Percentiles rank a stretch among this genome's conserved stretches.
Conservation (phyloP, 2,329 filamentous ascomycete species). For the Hypoxylon sp. region DNA sequence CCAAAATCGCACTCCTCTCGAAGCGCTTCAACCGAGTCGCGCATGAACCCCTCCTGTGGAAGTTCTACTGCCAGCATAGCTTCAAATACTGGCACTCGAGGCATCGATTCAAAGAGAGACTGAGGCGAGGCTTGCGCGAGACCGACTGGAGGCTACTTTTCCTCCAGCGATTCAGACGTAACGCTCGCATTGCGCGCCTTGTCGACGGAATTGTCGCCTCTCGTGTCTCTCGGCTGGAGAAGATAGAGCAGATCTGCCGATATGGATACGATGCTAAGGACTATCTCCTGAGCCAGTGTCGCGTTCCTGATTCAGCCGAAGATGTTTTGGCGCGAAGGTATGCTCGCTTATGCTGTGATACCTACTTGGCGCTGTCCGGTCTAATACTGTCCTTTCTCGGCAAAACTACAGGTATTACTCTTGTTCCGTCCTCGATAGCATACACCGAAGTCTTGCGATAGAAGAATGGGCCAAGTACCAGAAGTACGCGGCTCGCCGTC, state of each 20-base stretch:
- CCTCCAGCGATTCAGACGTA: conserved; percentile 67
- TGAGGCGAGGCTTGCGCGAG: conserved; percentile 65
- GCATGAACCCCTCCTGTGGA: conserved; percentile 84
- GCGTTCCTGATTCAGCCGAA: conserved; percentile 70
- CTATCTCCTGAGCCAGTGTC: conserved; percentile 77
- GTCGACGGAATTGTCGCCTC: conserved; percentile 79
- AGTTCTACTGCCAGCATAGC: conserved; percentile 75
- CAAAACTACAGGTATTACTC: conserved; percentile 74
- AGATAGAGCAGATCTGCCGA: conserved; percentile 78
- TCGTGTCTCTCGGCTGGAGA: conserved; percentile 77
- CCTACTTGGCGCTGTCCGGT: conserved; percentile 5
- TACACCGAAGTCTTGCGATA: conserved; percentile 85
- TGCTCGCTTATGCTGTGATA: conserved; percentile 16
- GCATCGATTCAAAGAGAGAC: conserved; percentile 72
- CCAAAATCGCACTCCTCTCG: conserved; percentile 67
- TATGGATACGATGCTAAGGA: conserved; percentile 93
- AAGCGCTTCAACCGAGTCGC: conserved; percentile 75
- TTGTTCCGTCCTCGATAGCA: conserved; percentile 79
- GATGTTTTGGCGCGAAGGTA: conserved; percentile 78
- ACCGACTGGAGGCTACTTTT: conserved; percentile 84
- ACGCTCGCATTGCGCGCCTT: conserved; percentile 65
- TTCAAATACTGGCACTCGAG: conserved; percentile 83
- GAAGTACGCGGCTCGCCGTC: conserved; percentile 51
- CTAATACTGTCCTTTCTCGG: conserved; percentile 28
- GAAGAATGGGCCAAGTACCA: conserved; percentile 78